Percentiles rank a stretch among this genome's conserved stretches.
Conservation (phyloP, 2,329 filamentous ascomycete genomes). For the Botryotinia calthae region DNA sequence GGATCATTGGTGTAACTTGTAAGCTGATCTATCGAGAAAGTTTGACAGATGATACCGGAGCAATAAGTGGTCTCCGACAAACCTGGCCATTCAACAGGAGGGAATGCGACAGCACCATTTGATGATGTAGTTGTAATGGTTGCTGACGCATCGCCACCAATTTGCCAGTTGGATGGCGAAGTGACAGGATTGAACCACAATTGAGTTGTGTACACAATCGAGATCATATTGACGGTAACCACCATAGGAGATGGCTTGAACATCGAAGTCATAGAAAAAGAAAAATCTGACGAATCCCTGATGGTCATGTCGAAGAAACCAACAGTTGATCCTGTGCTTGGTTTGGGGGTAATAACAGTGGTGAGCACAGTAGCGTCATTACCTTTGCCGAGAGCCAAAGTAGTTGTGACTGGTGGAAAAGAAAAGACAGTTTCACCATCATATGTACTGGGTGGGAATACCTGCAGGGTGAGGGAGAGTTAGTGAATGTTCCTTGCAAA, state of each 20-base stretch:
- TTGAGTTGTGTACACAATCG: constrained; percentile 5
- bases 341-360: not conserved
- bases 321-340: not conserved
- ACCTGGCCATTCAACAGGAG: not conserved
- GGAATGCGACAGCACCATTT: not conserved
- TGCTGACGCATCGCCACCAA: not conserved
- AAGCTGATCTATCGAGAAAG: not conserved
- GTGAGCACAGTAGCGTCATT: not conserved
- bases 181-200: not conserved
- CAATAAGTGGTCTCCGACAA: not conserved
- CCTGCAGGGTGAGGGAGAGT: not conserved
- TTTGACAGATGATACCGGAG: not conserved
- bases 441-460: constrained; percentile 7
- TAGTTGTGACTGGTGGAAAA: not conserved
- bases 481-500: not conserved
- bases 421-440: not conserved
- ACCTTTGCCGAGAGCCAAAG: not conserved
- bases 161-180: not conserved
- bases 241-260: constrained; percentile 1
- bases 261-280: not conserved
- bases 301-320: not conserved
- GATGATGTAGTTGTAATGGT: not conserved
- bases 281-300: not conserved
- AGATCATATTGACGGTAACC: not conserved
- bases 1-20: not conserved